Percentiles rank a stretch among this genome's conserved stretches.
Evolutionary conservation across 805 yeast genomes (phyloP).

Genomic region (Kodamaea kaohsiungensis): DNA sequence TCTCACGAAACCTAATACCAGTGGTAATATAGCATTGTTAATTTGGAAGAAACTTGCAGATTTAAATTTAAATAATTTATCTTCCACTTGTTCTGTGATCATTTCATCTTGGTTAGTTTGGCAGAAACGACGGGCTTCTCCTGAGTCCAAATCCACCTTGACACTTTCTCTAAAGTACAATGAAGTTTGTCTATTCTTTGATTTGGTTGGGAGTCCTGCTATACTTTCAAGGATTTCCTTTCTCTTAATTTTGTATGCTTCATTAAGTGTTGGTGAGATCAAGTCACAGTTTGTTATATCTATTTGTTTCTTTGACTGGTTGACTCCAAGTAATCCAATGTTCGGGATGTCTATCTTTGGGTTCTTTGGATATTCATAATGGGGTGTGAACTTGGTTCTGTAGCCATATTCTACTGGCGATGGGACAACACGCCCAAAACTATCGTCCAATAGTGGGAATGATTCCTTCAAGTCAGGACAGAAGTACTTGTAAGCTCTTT

Average conservation of each 20-base stretch:
- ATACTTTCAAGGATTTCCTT: conserved; percentile 11
- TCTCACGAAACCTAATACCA: conserved; percentile 32
- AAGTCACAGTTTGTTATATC: conserved; percentile 41
- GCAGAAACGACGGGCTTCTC: conserved; percentile 27
- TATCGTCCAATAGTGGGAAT: conserved; percentile 5
- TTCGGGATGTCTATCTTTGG: conserved; percentile 10
- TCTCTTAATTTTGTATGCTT: conserved; percentile 19
- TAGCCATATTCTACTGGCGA: conserved; percentile 42
- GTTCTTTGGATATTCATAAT: conserved; percentile 22
- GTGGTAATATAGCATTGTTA: conserved; percentile 38
- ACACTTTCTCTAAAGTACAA: conserved; percentile 37
- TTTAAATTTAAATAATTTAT: conserved; percentile 38
- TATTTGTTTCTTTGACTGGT: conserved; percentile 23
- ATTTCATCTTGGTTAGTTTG: conserved; percentile 26
- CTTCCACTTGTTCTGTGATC: conserved; percentile 38
- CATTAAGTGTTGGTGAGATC: conserved; percentile 34
- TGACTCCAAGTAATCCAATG: conserved; percentile 34
- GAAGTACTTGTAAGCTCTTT: conserved; percentile 36
- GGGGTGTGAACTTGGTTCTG: conserved; percentile 45
- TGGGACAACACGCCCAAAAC: conserved; percentile 29
- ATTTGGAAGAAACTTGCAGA: conserved; percentile 44
- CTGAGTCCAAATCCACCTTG: conserved; percentile 29
- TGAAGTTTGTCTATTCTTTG: conserved; percentile 15
- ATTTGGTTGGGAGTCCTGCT: conserved; percentile 5
- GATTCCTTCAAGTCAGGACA: conserved; percentile 25